Percentiles rank a stretch among this genome's conserved stretches.
These are phyloP conservation scores for Cladosporium sp. DNA, from an alignment of 2,329 filamentous ascomycete species.

Conservation along the genomic window DNA sequence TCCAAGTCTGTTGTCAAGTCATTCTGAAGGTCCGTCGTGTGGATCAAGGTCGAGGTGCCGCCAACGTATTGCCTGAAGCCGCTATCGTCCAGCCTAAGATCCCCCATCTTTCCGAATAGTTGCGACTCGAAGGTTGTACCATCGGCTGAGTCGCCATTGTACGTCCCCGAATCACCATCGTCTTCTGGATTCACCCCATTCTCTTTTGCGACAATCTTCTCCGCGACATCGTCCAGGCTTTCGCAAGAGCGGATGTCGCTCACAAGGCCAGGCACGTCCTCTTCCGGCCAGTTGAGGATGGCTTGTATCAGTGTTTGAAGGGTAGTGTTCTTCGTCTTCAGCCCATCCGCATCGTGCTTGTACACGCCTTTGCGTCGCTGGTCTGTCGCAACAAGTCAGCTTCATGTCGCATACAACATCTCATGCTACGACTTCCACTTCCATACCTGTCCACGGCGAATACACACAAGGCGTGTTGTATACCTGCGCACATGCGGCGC, in stretches of 20 bases:
- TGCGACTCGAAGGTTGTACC: conserved; percentile 66
- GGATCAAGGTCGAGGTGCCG: conserved; percentile 90
- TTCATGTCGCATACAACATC: neutral
- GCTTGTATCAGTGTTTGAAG: conserved; percentile 91
- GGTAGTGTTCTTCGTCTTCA: conserved; percentile 84
- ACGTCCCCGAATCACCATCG: conserved; percentile 40
- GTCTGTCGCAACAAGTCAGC: conserved; percentile 52
- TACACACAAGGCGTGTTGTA: conserved; percentile 91
- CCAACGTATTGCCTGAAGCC: conserved; percentile 89
- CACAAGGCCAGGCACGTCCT: conserved; percentile 80
- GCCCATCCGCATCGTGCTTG: conserved; percentile 84
- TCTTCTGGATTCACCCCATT: conserved; percentile 50
- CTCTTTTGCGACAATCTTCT: conserved; percentile 57
- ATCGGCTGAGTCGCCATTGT: conserved; percentile 35
- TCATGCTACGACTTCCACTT: neutral
- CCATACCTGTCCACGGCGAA: conserved; percentile 72
- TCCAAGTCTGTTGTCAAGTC: conserved; percentile 40
- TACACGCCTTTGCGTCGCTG: conserved; percentile 96
- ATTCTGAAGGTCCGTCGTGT: conserved; percentile 59
- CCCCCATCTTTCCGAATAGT: conserved; percentile 88
- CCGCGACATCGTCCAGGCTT: conserved; percentile 64
- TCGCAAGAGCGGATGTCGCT: conserved; percentile 85
- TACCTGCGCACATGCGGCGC: conserved; percentile 92
- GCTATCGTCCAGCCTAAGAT: conserved; percentile 75
- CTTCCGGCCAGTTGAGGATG: conserved; percentile 85